Evolutionary conservation across 495 filamentous ascomycete genomes (phyloP).

Genomic region (Hyaloscypha finlandica): DNA sequence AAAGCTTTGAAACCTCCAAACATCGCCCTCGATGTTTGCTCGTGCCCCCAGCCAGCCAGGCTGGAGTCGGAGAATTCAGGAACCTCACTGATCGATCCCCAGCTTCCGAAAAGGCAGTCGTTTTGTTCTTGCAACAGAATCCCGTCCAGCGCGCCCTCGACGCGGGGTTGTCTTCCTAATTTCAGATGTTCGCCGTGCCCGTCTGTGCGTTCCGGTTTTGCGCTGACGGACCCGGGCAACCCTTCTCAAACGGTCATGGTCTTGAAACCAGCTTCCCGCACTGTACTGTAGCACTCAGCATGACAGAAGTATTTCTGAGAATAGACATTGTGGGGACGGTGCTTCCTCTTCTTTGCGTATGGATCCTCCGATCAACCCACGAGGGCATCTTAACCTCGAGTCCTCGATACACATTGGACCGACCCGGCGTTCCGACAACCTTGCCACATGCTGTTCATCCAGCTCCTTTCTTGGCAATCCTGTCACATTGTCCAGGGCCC

Average conservation of each 20-base stretch:
- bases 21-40: background rate
- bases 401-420: background rate
- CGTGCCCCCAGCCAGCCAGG: background rate
- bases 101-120: background rate
- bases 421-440: constrained; percentile 11
- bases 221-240: constrained; percentile 4
- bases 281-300: background rate
- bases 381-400: background rate
- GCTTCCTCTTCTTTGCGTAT: background rate
- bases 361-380: background rate
- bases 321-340: background rate
- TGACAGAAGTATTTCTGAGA: background rate
- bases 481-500: constrained; percentile 18
- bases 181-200: background rate
- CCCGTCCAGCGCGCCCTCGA: constrained; percentile 2
- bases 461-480: constrained; percentile 15
- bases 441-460: constrained; percentile 15
- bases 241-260: constrained; percentile 23
- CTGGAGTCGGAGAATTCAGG: constrained; percentile 1
- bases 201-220: constrained; percentile 17
- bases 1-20: background rate
- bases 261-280: constrained; percentile 7
- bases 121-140: constrained; percentile 9
- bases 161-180: constrained; percentile 4
- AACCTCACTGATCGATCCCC: constrained; percentile 1